Evolutionary conservation across 176 grass and related monocot species (phyloP), one percentile per base, ranked within the genome.

Genomic region (Triticum dicoccoides): DNA sequence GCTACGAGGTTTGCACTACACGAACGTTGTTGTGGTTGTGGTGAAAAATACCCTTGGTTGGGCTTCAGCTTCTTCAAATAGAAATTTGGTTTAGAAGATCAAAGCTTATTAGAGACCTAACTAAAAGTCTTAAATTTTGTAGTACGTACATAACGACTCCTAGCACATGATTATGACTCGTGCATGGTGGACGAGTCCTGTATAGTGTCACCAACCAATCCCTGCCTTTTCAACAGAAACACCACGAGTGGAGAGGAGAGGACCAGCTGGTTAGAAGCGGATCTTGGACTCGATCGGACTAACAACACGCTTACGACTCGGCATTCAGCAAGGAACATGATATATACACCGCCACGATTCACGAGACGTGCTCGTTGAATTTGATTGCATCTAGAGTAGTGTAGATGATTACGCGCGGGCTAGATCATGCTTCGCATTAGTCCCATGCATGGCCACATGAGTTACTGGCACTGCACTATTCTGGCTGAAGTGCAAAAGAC

Each of bases 241-340:
- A 38, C 20, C 70, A 47, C 52, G 18, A 71, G n/a, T 66, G 49
- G 49, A 4, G 47, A 5, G 42, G 32, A 14, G 37, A 38, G 37
- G 37, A 12, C 3, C 49, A 52, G 49, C 49, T 29, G 68, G 66
- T 51, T 13, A 34, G 72, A 86, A 71, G 65, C 25, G 47, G 15
- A 84, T 87, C 80, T 87, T 76, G 47, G 45, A 91, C 68, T 80
- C 34, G 13, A 77, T 68, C 35, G 21, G 81, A 42, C 68, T 69
- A 21, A 62, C 14, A 45, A 72, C 39, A 30, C 4, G 30, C 15
- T 32, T 14, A 54, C 14, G 37, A 86, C 71, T 77, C 72, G 12
- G 64, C 56, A 24, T 73, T 45, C 41, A 3, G 72, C 72, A 49
- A 25, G 1, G 11, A 30, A 23, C 41, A 35, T n/a, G 68, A 21